Evolutionary conservation across 805 yeast species (phyloP).

Genomic region (Yarrowia sp.): DNA sequence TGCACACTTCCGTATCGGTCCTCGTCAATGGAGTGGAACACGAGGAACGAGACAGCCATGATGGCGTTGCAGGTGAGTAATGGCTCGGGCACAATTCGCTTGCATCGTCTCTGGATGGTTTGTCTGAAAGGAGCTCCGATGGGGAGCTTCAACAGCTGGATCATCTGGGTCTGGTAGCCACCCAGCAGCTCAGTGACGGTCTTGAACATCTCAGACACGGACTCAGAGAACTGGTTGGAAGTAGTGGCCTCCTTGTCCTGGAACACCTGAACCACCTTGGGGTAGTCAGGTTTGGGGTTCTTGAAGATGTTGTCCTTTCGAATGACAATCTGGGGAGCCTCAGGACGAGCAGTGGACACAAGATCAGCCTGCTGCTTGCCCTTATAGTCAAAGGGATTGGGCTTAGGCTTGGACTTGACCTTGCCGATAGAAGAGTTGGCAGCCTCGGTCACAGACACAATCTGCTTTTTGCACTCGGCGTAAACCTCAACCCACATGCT

Average conservation of each 20-base stretch:
- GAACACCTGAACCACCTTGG: conserved; percentile 27
- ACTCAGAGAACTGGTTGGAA: conserved; percentile 17
- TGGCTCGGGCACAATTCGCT: conserved; percentile 45
- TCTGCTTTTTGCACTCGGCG: conserved; percentile 42
- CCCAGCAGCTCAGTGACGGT: conserved; percentile 11
- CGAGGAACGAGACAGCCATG: conserved; percentile 48
- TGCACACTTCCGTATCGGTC: conserved; percentile 54
- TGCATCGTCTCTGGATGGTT: conserved; percentile 48
- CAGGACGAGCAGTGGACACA: conserved; percentile 19
- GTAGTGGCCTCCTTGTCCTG: conserved; percentile 30
- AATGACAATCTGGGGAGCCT: conserved; percentile 17
- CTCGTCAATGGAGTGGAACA: conserved; percentile 50
- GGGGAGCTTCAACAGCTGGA: conserved; percentile 43
- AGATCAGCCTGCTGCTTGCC: conserved; percentile 26
- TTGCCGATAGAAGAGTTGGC: conserved; percentile 20
- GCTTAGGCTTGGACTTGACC: conserved; percentile 16
- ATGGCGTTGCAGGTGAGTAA: conserved; percentile 47
- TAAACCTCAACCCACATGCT: conserved; percentile 49
- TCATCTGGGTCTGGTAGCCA: conserved; percentile 39
- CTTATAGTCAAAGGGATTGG: conserved; percentile 34
- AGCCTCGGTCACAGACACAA: conserved; percentile 29
- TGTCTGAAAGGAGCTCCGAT: conserved; percentile 50
- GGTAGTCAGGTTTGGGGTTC: conserved; percentile 17
- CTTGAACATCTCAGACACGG: conserved; percentile 4
- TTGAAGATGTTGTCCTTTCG: conserved; percentile 30